A percentile compares a stretch with the other conserved stretches of the same genome.
Evolutionary conservation across 768 basidiomycete species (phyloP).

Genomic region (Lactarius tabidus): DNA sequence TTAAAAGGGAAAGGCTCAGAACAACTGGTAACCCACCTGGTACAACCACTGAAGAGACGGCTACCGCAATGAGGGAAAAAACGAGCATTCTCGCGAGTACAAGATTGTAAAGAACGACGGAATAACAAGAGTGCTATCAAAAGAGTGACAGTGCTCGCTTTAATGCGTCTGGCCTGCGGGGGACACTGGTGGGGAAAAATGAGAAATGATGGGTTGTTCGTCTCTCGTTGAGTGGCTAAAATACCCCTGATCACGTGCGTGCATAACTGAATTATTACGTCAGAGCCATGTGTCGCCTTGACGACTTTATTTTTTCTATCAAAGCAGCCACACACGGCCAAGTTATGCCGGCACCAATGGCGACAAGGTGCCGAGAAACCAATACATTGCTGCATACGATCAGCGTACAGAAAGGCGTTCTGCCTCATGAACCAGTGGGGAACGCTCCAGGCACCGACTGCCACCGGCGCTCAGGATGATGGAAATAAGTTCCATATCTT

Average conservation of each 20-base stretch:
- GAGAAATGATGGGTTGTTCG: background rate
- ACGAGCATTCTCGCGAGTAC: background rate
- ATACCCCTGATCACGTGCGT: background rate
- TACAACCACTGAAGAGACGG: background rate
- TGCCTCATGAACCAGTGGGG: conserved; percentile 21
- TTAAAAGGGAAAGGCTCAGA: background rate
- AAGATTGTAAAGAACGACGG: background rate
- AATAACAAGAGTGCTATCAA: conserved; percentile 8
- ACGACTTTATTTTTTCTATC: background rate
- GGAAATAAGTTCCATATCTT: conserved; percentile 77
- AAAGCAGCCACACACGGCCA: background rate
- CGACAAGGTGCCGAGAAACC: background rate
- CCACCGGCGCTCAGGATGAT: conserved; percentile 73
- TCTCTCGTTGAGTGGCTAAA: background rate
- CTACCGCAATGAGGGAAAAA: background rate
- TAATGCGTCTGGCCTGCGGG: background rate
- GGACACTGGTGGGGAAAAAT: background rate
- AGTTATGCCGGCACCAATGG: background rate
- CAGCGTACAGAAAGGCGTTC: background rate
- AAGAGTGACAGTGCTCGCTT: conserved; percentile 3
- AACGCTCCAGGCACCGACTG: conserved; percentile 61
- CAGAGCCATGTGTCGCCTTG: background rate
- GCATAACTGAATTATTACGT: too few relatives aligned
- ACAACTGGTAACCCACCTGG: background rate
- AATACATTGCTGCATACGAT: background rate